Evolutionary conservation across 257 asterid species (phyloP), one percentile per base, ranked within the genome.

Genomic region (Capsicum baccatum): DNA sequence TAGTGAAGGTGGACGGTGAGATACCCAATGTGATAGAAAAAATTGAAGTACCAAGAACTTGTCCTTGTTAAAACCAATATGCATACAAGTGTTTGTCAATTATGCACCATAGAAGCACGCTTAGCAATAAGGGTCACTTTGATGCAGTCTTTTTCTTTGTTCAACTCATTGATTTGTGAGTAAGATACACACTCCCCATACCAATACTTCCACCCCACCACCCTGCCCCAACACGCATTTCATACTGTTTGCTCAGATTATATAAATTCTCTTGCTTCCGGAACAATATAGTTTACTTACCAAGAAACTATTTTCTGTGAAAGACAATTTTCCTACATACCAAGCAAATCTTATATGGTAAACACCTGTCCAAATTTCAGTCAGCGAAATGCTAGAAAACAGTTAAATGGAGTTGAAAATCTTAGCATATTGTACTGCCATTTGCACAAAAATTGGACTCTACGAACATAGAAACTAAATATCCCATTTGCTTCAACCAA

Each of bases 161-260:
- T 67, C 35, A 6, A 3, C 6, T 8, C 35, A 67, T 67, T 14
- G 48, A 6, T 67, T 67, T 67, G 50, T 0, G 74, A 37, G 76
- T 67, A 48, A 7, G 19, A 67, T 37, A 67, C 12, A 66, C 48
- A 26, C 33, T 14, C 1, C 76, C 21, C 6, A 12, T 50, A 66
- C 48, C 50, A 37, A 67, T 67, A 67, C 76, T 35, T 37, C 76
- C 76, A 67, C 50, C 74, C 74, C 48, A 11, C 19, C 71, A 64
- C 17, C 71, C 44, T 64, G 9, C 73, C 47, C 50, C 9, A 64
- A 67, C 76, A 14, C 50, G 0, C 76, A 44, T 3, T 37, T 67
- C 21, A 33, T 6, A 66, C 11, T 66, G n/a, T 66, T 33, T 13
- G n/a, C 50, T 67, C 7, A 67, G 52, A 14, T 37, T 67, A 37